Evolutionary conservation across 371 early-diverging fungal species (phyloP).

Genomic region (Mycotypha africana): DNA sequence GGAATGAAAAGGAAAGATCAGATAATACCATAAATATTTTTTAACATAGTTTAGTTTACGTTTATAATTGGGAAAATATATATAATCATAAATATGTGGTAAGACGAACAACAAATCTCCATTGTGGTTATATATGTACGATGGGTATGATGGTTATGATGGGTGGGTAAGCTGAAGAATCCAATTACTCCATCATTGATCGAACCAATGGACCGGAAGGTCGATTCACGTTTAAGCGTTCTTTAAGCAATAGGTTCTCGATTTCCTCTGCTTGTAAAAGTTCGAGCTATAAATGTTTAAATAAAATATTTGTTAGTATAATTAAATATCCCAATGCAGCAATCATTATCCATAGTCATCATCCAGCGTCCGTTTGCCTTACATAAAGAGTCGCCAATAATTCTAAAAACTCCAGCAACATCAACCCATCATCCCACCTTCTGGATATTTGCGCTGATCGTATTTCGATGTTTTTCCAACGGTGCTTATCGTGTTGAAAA

Average conservation of each 20-base stretch:
- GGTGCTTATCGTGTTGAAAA: slow-evolving; percentile 7
- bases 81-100: too few species aligned
- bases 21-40: too few species aligned
- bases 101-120: too few species aligned
- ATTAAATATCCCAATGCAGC: slow-evolving; percentile 9
- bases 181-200: not conserved
- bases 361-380: slow-evolving; percentile 7
- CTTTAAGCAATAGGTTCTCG: slow-evolving; percentile 6
- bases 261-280: slow-evolving; percentile 6
- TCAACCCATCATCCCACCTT: slow-evolving; percentile 10
- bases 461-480: slow-evolving; percentile 12
- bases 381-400: slow-evolving; percentile 13
- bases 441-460: slow-evolving; percentile 12
- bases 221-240: slow-evolving; percentile 4
- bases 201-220: slow-evolving; percentile 1
- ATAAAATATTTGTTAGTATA: slow-evolving; percentile 8
- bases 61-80: too few species aligned
- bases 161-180: not conserved
- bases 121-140: too few species aligned
- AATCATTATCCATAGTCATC: slow-evolving; percentile 10
- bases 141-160: too few species aligned
- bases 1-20: too few species aligned
- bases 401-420: slow-evolving; percentile 6
- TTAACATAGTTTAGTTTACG: too few species aligned
- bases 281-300: slow-evolving; percentile 14